A percentile compares a stretch with the other conserved stretches of the same genome.
phyloP scores from a whole-genome alignment of 345 rosid genomes.

The Gossypioides kirkii region DNA sequence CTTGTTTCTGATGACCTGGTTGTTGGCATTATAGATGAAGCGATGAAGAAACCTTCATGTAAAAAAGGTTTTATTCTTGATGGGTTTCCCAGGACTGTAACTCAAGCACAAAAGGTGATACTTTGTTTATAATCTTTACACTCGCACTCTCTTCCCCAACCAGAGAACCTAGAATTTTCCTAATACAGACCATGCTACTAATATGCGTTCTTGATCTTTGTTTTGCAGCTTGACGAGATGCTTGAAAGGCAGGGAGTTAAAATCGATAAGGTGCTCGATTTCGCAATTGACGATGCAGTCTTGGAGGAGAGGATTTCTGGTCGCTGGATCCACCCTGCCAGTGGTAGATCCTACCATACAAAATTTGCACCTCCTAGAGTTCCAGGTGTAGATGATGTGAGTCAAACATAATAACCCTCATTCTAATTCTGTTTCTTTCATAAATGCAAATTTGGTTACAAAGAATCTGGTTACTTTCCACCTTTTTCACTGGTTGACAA shows the following conservation, averaged over 20 bases:
- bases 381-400: constrained; percentile 87
- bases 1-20: constrained; percentile 97
- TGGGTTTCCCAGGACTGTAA: constrained; percentile 87
- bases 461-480: neutral
- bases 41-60: constrained; percentile 87
- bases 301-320: constrained; percentile 98
- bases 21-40: constrained; percentile 93
- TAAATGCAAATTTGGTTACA: neutral
- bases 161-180: neutral
- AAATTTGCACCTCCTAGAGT: constrained; percentile 86
- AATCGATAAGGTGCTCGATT: constrained; percentile 78
- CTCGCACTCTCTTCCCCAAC: neutral
- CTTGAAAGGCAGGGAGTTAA: constrained; percentile 68
- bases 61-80: constrained; percentile 96
- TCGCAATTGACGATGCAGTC: constrained; percentile 79
- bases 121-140: neutral
- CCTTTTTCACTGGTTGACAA: neutral
- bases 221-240: constrained; percentile 86
- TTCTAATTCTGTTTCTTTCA: neutral
- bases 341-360: constrained; percentile 90
- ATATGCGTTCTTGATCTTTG: neutral
- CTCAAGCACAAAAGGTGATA: constrained; percentile 83
- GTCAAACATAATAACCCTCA: constrained; percentile 15
- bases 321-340: constrained; percentile 94
- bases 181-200: too few species aligned